Conservation (phyloP, 805 yeast genomes). For the Kurtzmaniella cleridarum region DNA sequence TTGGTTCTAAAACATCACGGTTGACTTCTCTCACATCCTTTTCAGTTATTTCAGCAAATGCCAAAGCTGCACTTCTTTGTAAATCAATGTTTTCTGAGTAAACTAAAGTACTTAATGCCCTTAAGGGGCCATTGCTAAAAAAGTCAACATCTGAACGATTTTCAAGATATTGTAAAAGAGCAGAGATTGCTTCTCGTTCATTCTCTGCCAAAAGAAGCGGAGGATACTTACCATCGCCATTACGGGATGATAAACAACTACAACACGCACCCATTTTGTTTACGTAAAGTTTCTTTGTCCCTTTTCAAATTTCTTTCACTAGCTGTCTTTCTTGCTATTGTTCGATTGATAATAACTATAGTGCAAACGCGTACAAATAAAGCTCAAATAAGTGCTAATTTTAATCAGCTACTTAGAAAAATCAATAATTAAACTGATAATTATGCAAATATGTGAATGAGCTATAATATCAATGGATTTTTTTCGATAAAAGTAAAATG, state of each 20-base stretch:
- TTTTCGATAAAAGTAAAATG: no score
- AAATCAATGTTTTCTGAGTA: constrained; percentile 92
- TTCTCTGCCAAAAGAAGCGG: constrained; percentile 83
- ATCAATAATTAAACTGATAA: no score
- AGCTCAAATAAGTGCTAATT: no score
- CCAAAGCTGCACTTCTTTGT: constrained; percentile 95
- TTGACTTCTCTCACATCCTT: constrained; percentile 89
- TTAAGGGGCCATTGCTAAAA: constrained; percentile 77
- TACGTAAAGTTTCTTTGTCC: no score
- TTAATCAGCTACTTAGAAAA: no score
- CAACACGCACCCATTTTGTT: constrained; percentile 37
- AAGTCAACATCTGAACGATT: constrained; percentile 85
- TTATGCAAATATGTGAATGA: no score
- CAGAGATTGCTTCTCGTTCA: constrained; percentile 94
- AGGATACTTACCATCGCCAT: constrained; percentile 58
- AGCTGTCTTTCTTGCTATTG: no score
- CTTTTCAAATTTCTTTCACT: no score
- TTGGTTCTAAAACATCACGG: constrained; percentile 90
- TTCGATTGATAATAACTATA: no score
- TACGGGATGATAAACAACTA: constrained; percentile 37
- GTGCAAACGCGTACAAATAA: no score
- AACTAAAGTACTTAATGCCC: constrained; percentile 87
- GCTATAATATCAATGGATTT: no score
- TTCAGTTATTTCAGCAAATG: constrained; percentile 97
- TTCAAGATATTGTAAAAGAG: constrained; percentile 82